Conservation (phyloP, 1,139 yeast genomes). For the Yamadazyma spencermartinsiae region DNA sequence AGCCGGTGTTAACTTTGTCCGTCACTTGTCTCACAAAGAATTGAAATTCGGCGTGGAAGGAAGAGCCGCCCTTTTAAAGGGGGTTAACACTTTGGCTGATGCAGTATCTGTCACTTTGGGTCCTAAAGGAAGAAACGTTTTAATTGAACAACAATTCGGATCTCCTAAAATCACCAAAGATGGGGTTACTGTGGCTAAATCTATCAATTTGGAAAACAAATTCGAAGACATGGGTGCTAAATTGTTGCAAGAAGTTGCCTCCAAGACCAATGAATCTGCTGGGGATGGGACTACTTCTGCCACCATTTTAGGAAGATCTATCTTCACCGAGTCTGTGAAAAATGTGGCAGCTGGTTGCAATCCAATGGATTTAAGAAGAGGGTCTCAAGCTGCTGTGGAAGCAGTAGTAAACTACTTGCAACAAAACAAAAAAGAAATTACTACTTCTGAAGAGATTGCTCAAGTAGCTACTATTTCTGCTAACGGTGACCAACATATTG, state of each 20-base stretch:
- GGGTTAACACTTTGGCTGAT: slow-evolving; percentile 95
- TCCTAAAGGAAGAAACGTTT: slow-evolving; percentile 97
- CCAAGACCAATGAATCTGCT: slow-evolving; percentile 97
- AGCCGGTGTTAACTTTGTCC: slow-evolving; percentile 39
- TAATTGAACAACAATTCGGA: slow-evolving; percentile 96
- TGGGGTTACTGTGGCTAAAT: slow-evolving; percentile 97
- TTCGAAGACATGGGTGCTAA: slow-evolving; percentile 98
- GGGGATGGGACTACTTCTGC: slow-evolving; percentile 99
- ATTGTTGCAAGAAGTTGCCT: slow-evolving; percentile 95
- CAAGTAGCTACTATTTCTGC: slow-evolving; percentile 99
- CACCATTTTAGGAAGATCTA: slow-evolving; percentile 94
- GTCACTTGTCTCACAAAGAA: slow-evolving; percentile 84
- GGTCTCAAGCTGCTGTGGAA: slow-evolving; percentile 98
- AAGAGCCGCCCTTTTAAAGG: slow-evolving; percentile 92
- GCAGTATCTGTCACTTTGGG: slow-evolving; percentile 98
- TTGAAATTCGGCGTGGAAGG: slow-evolving; percentile 98
- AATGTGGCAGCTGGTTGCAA: slow-evolving; percentile 99
- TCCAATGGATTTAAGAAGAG: slow-evolving; percentile 99
- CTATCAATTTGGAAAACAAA: slow-evolving; percentile 84
- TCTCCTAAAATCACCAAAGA: slow-evolving; percentile 99
- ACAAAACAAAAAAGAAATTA: slow-evolving; percentile 91
- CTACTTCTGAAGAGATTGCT: slow-evolving; percentile 96
- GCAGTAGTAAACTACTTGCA: slow-evolving; percentile 90
- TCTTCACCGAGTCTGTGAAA: slow-evolving; percentile 95
- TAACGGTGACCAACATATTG: slow-evolving; percentile 94